Conservation (phyloP, 2,329 filamentous ascomycete species). For the Bretziella fagacearum region DNA sequence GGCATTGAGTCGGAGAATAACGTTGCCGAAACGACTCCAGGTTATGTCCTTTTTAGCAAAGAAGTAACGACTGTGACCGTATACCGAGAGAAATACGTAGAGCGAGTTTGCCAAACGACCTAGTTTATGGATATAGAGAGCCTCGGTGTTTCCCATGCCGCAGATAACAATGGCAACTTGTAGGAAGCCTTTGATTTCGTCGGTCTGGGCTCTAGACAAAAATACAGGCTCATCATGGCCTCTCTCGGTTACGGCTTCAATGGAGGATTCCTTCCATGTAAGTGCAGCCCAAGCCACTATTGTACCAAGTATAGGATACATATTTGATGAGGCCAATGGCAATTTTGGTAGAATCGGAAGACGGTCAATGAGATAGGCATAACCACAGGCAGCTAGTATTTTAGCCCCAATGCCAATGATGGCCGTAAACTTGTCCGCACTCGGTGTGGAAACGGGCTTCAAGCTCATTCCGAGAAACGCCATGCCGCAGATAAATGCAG, state of each 20-base stretch:
- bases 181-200: constrained; percentile 54
- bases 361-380: neutral
- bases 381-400: neutral
- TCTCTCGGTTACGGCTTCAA: neutral
- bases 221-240: constrained; percentile 17
- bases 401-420: neutral
- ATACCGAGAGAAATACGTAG: constrained; percentile 47
- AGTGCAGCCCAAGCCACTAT: neutral
- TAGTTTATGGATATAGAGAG: constrained; percentile 36
- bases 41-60: constrained; percentile 40
- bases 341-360: neutral
- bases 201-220: constrained; percentile 37
- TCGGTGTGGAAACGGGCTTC: neutral
- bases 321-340: neutral
- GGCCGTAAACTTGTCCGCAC: neutral
- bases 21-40: constrained; percentile 30
- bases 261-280: neutral
- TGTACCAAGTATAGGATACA: neutral
- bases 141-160: constrained; percentile 34
- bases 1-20: constrained; percentile 41
- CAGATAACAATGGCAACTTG: constrained; percentile 36
- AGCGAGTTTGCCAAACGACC: constrained; percentile 36
- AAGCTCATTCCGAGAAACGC: neutral
- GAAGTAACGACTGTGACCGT: constrained; percentile 43
- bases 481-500: neutral